Evolutionary conservation across 1,139 yeast species (phyloP).

Genomic region (Hansenula sp.): DNA sequence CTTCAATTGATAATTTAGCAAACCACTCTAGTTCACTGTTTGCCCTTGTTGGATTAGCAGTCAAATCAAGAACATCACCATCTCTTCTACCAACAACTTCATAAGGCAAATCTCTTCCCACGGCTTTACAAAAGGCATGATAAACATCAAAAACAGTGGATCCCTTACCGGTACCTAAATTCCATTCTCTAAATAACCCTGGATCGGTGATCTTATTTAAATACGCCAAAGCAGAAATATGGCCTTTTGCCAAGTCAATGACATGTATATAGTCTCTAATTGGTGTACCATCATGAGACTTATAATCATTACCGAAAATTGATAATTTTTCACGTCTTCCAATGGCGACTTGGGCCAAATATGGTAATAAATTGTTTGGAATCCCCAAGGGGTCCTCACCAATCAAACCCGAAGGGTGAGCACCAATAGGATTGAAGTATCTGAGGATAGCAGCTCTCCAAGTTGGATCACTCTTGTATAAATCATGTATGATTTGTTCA

Average conservation of each 20-base stretch:
- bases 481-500: slow-evolving; percentile 60
- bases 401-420: slow-evolving; percentile 75
- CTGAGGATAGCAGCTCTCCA: slow-evolving; percentile 70
- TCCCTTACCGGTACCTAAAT: slow-evolving; percentile 79
- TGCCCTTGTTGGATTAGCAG: slow-evolving; percentile 71
- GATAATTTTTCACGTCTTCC: slow-evolving; percentile 64
- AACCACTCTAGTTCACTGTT: slow-evolving; percentile 63
- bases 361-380: slow-evolving; percentile 75
- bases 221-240: slow-evolving; percentile 65
- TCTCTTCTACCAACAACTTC: slow-evolving; percentile 63
- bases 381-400: slow-evolving; percentile 81
- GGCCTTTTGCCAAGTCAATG: slow-evolving; percentile 79
- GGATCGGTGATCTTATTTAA: slow-evolving; percentile 35
- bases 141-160: slow-evolving; percentile 74
- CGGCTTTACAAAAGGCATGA: slow-evolving; percentile 62
- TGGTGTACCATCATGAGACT: slow-evolving; percentile 75
- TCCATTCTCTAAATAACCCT: slow-evolving; percentile 75
- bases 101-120: slow-evolving; percentile 64
- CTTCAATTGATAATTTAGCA: slow-evolving; percentile 52
- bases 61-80: slow-evolving; percentile 77
- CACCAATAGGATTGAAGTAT: slow-evolving; percentile 83
- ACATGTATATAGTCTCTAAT: slow-evolving; percentile 83
- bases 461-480: slow-evolving; percentile 41
- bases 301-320: slow-evolving; percentile 67
- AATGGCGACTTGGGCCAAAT: slow-evolving; percentile 72